Evolutionary conservation across 441 rosid genomes (phyloP).

Genomic region (Gossypium schwendimanii): DNA sequence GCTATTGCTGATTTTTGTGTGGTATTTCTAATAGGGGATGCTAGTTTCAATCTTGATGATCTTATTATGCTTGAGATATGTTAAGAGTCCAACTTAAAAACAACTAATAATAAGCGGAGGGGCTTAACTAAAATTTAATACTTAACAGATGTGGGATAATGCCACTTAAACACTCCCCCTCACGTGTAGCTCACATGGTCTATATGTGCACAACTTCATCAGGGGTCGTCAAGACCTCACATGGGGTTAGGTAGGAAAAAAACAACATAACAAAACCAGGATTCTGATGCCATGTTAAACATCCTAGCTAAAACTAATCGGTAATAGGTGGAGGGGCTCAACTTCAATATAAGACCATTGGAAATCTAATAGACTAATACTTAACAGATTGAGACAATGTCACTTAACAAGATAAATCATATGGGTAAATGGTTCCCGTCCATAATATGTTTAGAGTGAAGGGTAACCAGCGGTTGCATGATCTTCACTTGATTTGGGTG

Average conservation of each 20-base stretch:
- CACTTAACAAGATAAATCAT: background rate
- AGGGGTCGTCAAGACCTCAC: too few species aligned
- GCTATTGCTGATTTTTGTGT: slow-evolving; percentile 3
- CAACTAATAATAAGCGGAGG: background rate
- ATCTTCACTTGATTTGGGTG: background rate
- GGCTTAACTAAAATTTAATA: background rate
- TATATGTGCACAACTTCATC: too few species aligned
- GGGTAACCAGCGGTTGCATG: background rate
- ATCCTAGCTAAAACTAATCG: background rate
- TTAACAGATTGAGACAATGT: background rate
- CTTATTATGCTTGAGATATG: background rate
- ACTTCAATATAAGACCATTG: background rate
- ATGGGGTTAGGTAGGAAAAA: too few species aligned
- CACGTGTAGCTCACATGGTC: too few species aligned
- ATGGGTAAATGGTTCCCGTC: background rate
- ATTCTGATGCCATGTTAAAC: too few species aligned
- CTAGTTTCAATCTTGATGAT: background rate
- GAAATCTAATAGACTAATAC: background rate
- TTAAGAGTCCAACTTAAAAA: background rate
- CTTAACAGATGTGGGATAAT: background rate
- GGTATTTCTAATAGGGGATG: background rate
- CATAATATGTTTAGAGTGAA: background rate
- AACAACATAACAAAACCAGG: too few species aligned
- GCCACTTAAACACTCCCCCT: background rate
- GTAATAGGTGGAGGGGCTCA: background rate